Conservation (phyloP, 257 asterid species). For the Petrea volubilis region DNA sequence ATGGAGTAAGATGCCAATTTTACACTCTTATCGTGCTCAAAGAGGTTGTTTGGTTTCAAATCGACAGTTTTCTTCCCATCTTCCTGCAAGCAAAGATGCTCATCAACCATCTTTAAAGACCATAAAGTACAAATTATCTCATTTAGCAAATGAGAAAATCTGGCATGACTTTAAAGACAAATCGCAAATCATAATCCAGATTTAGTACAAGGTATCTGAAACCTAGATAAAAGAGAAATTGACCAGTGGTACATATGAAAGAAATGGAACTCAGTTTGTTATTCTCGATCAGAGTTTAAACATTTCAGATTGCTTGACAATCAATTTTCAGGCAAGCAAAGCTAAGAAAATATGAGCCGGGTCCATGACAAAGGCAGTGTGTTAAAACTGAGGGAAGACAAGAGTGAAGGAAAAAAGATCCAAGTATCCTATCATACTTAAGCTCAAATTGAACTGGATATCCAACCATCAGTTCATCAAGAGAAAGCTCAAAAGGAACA, state of each 20-base stretch:
- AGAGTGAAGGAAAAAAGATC: not conserved
- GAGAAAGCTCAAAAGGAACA: constrained; percentile 7
- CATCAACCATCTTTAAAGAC: constrained; percentile 14
- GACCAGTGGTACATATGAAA: not conserved
- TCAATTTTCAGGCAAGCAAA: not conserved
- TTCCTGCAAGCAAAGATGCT: constrained; percentile 52
- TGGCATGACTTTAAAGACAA: not conserved
- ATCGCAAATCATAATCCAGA: not conserved
- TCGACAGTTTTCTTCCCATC: constrained; percentile 71
- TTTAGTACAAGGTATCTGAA: not conserved
- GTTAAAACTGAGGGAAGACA: not conserved
- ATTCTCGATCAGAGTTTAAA: not conserved
- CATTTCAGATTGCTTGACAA: not conserved
- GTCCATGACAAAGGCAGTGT: not conserved
- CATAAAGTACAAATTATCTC: not conserved
- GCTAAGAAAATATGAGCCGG: not conserved
- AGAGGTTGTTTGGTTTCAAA: constrained; percentile 53
- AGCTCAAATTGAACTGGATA: not conserved
- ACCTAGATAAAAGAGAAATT: not conserved
- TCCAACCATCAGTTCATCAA: constrained; percentile 2
- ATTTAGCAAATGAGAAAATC: not conserved
- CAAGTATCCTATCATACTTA: not conserved
- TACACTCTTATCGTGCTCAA: constrained; percentile 84
- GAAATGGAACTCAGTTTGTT: not conserved
- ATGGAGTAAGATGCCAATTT: constrained; percentile 23